phyloP scores from a whole-genome alignment of 2,329 filamentous ascomycete genomes.

The Ploettnerulaceae sp. region DNA sequence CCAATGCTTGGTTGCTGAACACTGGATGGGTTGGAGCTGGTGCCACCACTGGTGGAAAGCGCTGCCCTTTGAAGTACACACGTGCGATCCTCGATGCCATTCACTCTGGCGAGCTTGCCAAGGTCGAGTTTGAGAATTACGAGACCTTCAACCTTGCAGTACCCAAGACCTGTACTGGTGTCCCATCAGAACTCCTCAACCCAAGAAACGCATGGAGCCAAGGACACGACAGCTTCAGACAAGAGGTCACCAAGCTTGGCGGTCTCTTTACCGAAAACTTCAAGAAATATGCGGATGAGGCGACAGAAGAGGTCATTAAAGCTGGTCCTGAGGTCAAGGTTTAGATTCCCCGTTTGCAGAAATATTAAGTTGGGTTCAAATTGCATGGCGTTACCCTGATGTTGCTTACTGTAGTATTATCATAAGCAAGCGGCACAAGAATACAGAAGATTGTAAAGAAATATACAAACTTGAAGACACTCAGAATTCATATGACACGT shows the following conservation, averaged over 20 bases:
- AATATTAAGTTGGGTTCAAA: constrained; percentile 4
- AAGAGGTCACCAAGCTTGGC: constrained; percentile 86
- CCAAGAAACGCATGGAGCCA: constrained; percentile 89
- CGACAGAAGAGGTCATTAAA: constrained; percentile 72
- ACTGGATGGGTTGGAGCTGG: constrained; percentile 95
- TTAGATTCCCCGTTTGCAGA: constrained; percentile 3
- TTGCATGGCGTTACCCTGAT: constrained; percentile 26
- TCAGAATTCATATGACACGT: too few relatives aligned
- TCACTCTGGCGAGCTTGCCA: constrained; percentile 92
- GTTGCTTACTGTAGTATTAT: constrained; percentile 13
- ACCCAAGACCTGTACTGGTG: constrained; percentile 84
- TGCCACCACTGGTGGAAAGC: constrained; percentile 86
- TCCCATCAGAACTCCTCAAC: constrained; percentile 90
- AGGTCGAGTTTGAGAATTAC: constrained; percentile 91
- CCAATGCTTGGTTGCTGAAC: constrained; percentile 98
- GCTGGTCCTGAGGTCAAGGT: constrained; percentile 46
- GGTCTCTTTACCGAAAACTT: constrained; percentile 94
- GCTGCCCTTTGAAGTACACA: constrained; percentile 97
- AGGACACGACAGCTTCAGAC: constrained; percentile 73
- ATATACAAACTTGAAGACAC: too few relatives aligned
- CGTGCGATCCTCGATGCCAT: constrained; percentile 97
- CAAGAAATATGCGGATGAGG: constrained; percentile 85
- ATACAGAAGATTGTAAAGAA: constrained; percentile 13
- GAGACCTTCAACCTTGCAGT: constrained; percentile 95
- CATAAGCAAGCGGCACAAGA: constrained; percentile 9